Conservation (phyloP, 805 yeast species). For the Pichia membranifaciens region DNA sequence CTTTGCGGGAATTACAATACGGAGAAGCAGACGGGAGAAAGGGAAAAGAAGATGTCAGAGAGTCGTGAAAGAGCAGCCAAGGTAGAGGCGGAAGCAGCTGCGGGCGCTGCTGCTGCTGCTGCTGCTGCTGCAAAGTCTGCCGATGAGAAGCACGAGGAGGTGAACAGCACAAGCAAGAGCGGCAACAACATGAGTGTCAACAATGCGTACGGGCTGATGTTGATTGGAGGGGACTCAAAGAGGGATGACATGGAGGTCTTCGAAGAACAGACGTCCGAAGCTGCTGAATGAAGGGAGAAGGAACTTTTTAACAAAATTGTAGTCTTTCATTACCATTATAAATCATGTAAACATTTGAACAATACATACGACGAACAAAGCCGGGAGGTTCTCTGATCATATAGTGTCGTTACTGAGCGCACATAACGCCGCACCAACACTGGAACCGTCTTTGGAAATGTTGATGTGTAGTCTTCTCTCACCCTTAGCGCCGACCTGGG, state of each 20-base stretch:
- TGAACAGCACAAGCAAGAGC: conserved; percentile 1
- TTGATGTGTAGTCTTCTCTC: conserved; percentile 70
- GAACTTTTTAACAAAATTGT: no score
- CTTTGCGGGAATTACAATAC: conserved; percentile 10
- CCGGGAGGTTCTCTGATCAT: no score
- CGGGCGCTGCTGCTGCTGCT: background rate
- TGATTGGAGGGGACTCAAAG: conserved; percentile 4
- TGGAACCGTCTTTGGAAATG: conserved; percentile 92
- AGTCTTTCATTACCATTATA: no score
- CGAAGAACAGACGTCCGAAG: conserved; percentile 10
- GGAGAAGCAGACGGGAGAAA: background rate
- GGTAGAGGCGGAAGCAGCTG: background rate
- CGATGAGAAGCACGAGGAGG: background rate
- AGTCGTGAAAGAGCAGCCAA: background rate
- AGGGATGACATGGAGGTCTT: conserved; percentile 3
- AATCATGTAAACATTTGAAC: no score
- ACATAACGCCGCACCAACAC: conserved; percentile 96
- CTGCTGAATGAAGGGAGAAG: conserved; percentile 4
- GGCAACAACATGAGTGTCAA: conserved; percentile 7
- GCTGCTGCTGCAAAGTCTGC: background rate
- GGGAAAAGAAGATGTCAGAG: background rate
- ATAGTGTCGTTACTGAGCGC: conserved; percentile 39
- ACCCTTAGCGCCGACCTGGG: conserved; percentile 68
- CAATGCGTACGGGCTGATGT: conserved; percentile 12
- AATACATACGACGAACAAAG: no score